phyloP scores from a whole-genome alignment of 2,329 filamentous ascomycete genomes.

The Trichophyton simii region DNA sequence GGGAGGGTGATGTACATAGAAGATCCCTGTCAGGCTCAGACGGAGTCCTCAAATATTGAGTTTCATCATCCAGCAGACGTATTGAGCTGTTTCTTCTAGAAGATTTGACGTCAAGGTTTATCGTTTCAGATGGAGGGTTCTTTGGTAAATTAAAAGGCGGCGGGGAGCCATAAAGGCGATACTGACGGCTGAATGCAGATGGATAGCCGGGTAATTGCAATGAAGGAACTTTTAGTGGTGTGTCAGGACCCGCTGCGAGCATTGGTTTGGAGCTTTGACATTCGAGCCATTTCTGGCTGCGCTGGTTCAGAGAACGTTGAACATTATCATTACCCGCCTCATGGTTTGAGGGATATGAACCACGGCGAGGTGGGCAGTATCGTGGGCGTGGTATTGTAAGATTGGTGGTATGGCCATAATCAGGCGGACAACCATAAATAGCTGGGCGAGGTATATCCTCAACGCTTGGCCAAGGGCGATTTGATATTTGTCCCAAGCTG shows the following conservation, averaged over 20 bases:
- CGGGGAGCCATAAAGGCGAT: not conserved
- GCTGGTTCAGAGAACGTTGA: not conserved
- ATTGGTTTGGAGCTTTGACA: not conserved
- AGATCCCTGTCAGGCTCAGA: not conserved
- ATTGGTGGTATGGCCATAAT: too few relatives aligned
- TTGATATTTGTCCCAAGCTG: not conserved
- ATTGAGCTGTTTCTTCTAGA: not conserved
- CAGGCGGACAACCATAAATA: not conserved
- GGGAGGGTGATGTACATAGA: not conserved
- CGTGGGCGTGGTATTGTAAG: not conserved
- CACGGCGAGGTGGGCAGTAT: not conserved
- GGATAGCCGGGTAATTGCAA: not conserved
- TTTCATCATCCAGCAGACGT: not conserved
- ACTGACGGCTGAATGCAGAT: not conserved
- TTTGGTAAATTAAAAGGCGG: not conserved
- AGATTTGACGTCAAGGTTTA: not conserved
- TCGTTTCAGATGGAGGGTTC: not conserved
- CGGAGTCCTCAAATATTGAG: not conserved
- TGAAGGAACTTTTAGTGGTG: not conserved
- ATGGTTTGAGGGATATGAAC: not conserved
- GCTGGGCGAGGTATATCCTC: not conserved
- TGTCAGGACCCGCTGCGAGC: too few relatives aligned
- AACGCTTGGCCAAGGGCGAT: not conserved
- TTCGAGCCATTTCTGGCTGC: not conserved
- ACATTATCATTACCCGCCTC: not conserved